Conservation (phyloP, 257 asterid species). For the Asclepias syriaca region DNA sequence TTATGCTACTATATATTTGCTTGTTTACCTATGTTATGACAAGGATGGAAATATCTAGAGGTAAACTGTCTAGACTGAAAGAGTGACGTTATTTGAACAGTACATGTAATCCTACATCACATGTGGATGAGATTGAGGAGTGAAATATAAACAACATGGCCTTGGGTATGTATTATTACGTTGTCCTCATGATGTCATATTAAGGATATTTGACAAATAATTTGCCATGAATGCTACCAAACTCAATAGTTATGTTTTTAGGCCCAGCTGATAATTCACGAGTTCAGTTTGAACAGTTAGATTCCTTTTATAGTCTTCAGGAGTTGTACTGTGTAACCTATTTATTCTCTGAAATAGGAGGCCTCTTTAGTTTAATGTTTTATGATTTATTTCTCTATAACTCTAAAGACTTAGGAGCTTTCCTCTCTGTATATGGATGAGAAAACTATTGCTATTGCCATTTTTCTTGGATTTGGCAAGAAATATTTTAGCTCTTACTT, state of each 20-base stretch:
- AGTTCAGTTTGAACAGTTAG: not conserved
- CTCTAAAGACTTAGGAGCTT: not conserved
- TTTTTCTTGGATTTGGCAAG: not conserved
- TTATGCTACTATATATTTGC: not conserved
- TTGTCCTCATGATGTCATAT: not conserved
- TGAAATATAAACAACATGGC: not conserved
- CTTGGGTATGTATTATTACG: not conserved
- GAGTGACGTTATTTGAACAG: not conserved
- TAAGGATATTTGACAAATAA: not conserved
- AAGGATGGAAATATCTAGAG: not conserved
- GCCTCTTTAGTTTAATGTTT: not conserved
- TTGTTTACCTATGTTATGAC: not conserved
- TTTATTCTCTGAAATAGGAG: not conserved
- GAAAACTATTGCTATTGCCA: not conserved
- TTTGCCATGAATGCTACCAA: not conserved
- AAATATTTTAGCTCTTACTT: constrained; percentile 5
- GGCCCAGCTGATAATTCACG: not conserved
- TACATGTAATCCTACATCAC: not conserved
- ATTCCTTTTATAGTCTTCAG: too few relatives aligned
- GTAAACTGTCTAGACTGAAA: not conserved
- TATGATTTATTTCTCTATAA: not conserved
- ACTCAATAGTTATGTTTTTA: not conserved
- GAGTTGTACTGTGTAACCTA: not conserved
- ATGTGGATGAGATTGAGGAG: not conserved
- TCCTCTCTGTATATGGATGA: not conserved